Evolutionary conservation across 1,139 yeast genomes (phyloP).

Genomic region (Scheffersomyces insectosa): DNA sequence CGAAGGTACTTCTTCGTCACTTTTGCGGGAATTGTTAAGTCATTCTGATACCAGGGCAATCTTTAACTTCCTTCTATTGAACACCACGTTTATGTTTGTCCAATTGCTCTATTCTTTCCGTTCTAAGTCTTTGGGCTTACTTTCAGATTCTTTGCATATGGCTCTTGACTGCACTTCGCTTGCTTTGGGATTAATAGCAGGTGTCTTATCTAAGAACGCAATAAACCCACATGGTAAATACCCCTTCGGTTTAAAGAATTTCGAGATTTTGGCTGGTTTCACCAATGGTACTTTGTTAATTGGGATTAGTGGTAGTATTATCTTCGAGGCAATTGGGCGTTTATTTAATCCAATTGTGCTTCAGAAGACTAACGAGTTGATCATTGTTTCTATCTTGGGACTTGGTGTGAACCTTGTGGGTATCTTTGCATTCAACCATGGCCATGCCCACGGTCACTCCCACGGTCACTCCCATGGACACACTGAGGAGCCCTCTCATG

Average conservation of each 20-base stretch:
- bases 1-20: constrained; percentile 10
- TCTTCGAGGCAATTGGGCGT: constrained; percentile 84
- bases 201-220: constrained; percentile 52
- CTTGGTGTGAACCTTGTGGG: constrained; percentile 88
- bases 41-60: constrained; percentile 86
- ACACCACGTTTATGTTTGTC: constrained; percentile 90
- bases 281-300: constrained; percentile 87
- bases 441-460: constrained; percentile 39
- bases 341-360: constrained; percentile 73
- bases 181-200: constrained; percentile 87
- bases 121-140: constrained; percentile 85
- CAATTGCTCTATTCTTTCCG: constrained; percentile 89
- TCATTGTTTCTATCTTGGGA: constrained; percentile 83
- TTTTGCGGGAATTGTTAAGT: constrained; percentile 42
- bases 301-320: constrained; percentile 86
- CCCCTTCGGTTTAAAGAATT: constrained; percentile 84
- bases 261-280: constrained; percentile 92
- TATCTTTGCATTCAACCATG: constrained; percentile 90
- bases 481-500: constrained; percentile 27
- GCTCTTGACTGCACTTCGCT: constrained; percentile 90
- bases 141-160: constrained; percentile 96
- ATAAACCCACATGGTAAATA: constrained; percentile 61
- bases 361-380: constrained; percentile 80
- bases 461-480: constrained; percentile 42
- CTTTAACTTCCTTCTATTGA: constrained; percentile 79